Evolutionary conservation across 345 rosid genomes (phyloP), one percentile per base, ranked within the genome.

Genomic region (Bretschneidera sinensis): DNA sequence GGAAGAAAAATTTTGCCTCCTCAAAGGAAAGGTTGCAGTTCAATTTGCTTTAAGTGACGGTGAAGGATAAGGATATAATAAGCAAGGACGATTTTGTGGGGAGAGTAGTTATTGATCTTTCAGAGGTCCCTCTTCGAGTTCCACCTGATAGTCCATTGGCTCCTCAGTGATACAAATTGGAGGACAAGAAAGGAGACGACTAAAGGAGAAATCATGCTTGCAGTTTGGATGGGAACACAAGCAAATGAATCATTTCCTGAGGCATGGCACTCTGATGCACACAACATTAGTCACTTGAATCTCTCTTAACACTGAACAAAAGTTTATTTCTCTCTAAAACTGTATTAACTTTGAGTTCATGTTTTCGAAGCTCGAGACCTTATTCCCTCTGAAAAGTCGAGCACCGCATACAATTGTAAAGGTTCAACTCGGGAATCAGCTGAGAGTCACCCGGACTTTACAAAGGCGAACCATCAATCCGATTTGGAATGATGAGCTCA

Each of bases 201-300:
- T 2, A 78, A 62, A 59, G 99, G 99, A 22, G 96, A 94, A 64
- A 51, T 94, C n/a, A 94, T 94, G 99, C 83, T 94, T 17, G 92
- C 95, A 0, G 90, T 94, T 21, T 94, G 99, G 99, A 78, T 94
- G 76, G 97, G 99, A 54, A 94, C 99, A 18, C 99, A 91, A 71
- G 97, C 99, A 0, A 97, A 94, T 24, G 99, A 94, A 67, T 81
- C 97, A 9, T 94, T 94, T 67, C 91, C 95, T 0, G 91, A 83
- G 43, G 97, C 97, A 47, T 94, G 99, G 97, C 97, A 94, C 60
- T 94, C 99, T 9, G 99, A 94, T 72, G 95, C 99, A 2, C 97
- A 88, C 69, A 70, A 76, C 17, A 61, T 94, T 8, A 82, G 82
- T 71, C 96, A 88, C n/a, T 62, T 67, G 16, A 88, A 88, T 61